These are phyloP conservation scores for Steccherinum ochraceum DNA, from an alignment of 768 basidiomycete species.

Conservation along the genomic window DNA sequence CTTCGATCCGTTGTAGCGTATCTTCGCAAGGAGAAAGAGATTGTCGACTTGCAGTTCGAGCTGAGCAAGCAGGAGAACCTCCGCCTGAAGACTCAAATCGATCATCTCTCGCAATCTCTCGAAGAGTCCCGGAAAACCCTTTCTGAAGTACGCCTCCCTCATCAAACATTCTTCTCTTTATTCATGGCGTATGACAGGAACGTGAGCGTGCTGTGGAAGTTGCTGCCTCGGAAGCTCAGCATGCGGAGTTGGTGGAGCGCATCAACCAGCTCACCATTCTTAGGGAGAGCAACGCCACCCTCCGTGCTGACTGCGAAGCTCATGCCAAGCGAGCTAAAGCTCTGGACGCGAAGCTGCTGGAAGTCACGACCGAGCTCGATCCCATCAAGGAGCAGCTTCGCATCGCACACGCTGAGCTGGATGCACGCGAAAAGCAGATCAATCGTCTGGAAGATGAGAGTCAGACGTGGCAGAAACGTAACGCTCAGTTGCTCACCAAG, in stretches of 20 bases:
- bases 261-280: slow-evolving; percentile 84
- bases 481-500: slow-evolving; percentile 74
- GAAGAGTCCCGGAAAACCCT: slow-evolving; percentile 66
- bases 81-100: slow-evolving; percentile 69
- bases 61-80: slow-evolving; percentile 73
- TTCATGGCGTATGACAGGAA: slow-evolving; percentile 41
- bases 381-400: slow-evolving; percentile 70
- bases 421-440: slow-evolving; percentile 61
- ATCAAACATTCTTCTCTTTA: background rate
- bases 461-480: slow-evolving; percentile 80
- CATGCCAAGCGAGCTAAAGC: slow-evolving; percentile 62
- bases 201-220: slow-evolving; percentile 71
- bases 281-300: slow-evolving; percentile 82
- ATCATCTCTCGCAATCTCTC: slow-evolving; percentile 61
- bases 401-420: slow-evolving; percentile 65
- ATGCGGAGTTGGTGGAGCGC: slow-evolving; percentile 76
- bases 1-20: slow-evolving; percentile 75
- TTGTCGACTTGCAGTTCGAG: slow-evolving; percentile 82
- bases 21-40: slow-evolving; percentile 87
- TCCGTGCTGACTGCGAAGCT: slow-evolving; percentile 72
- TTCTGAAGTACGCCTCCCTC: slow-evolving; percentile 47
- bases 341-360: slow-evolving; percentile 56
- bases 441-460: slow-evolving; percentile 69
- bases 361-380: slow-evolving; percentile 56
- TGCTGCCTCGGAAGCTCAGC: slow-evolving; percentile 69